A percentile compares a stretch with the other conserved stretches of the same genome.
Evolutionary conservation across 2,329 filamentous ascomycete genomes (phyloP).

Genomic region (Trichoderma guizhouense): DNA sequence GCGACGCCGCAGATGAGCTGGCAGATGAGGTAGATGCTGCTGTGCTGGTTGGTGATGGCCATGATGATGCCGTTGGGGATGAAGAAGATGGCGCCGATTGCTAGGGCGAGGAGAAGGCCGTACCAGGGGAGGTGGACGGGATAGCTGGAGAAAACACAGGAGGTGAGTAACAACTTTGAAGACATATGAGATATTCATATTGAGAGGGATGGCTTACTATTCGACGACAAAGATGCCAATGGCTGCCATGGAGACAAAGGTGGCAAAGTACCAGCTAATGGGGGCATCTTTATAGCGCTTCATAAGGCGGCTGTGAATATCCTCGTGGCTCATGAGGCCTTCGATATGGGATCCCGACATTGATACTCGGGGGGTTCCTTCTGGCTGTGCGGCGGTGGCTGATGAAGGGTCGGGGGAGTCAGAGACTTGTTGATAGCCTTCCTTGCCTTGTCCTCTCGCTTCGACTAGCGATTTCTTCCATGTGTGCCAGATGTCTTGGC

Average conservation of each 20-base stretch:
- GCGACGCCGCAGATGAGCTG: conserved; percentile 78
- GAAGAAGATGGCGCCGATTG: conserved; percentile 76
- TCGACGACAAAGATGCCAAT: conserved; percentile 83
- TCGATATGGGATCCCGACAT: conserved; percentile 43
- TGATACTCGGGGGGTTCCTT: conserved; percentile 23
- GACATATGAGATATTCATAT: background rate
- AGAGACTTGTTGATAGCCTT: conserved; percentile 51
- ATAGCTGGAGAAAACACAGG: conserved; percentile 47
- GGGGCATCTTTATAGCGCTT: conserved; percentile 77
- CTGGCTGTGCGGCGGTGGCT: background rate
- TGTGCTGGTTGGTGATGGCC: conserved; percentile 88
- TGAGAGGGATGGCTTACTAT: conserved; percentile 56
- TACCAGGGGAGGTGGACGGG: conserved; percentile 85
- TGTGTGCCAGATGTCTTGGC: conserved; percentile 74
- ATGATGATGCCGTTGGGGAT: conserved; percentile 91
- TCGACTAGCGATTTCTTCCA: conserved; percentile 69
- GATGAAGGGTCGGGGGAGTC: conserved; percentile 23
- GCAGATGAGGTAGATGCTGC: conserved; percentile 81
- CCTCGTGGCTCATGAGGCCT: conserved; percentile 65
- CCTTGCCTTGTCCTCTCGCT: conserved; percentile 48
- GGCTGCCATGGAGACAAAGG: conserved; percentile 70
- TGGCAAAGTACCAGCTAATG: conserved; percentile 74
- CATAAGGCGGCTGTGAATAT: conserved; percentile 84
- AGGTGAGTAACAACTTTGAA: conserved; percentile 21
- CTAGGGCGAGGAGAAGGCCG: conserved; percentile 73